Base-by-base conservation (phyloP, 2,329 filamentous ascomycete genomes). In the Colletotrichum caudatum region DNA sequence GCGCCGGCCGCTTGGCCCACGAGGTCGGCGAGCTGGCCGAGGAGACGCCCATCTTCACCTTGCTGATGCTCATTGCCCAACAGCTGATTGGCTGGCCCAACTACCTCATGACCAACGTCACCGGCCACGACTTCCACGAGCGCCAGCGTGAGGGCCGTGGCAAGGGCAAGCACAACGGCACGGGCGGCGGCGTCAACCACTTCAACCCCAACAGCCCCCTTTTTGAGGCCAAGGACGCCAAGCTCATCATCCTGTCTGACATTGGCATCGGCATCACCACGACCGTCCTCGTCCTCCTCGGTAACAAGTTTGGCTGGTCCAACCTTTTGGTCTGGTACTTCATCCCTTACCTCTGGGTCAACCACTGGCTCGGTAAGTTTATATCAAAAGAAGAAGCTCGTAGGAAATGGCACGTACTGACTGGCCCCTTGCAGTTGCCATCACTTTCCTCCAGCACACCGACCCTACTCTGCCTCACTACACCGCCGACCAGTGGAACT, bases 361-460 rank as follows among this genome's bases (percentile, higher is more conserved):
- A 98, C 89, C 94, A 98, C 90, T 98, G 95, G 95, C 92, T 98
- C 68, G 93, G 94, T 96, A 91, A 88, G 93, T 88, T 63, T 20
- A 23, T 20, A 23, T 6, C 14, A 37, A 7, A 18, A 33, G 48
- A 39, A 4, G 12, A 41, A 66, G 69, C 64, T 29, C 9, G 53
- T 48, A 2, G 23, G 3, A 1, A 2, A 5, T 48, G 16, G 33
- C 54, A 26, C 39, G 35, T 71, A 44, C 33, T 61, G 8, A 44
- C 33, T 57, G 11, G 56, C 20, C n/a, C n/a, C 33, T 66, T n/a
- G 12, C 77, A 95, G 95, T 98, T 76, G 95, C 95, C 81, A 98
- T 98, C 82, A 98, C 95, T 76, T 98, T 91, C 89, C 91, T 98
- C 74, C 95, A 98, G 85, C 95, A 98, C 89, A 98, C 95, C 80